Base-by-base conservation (phyloP, 257 asterid genomes). In the Euphrasia confusa region DNA sequence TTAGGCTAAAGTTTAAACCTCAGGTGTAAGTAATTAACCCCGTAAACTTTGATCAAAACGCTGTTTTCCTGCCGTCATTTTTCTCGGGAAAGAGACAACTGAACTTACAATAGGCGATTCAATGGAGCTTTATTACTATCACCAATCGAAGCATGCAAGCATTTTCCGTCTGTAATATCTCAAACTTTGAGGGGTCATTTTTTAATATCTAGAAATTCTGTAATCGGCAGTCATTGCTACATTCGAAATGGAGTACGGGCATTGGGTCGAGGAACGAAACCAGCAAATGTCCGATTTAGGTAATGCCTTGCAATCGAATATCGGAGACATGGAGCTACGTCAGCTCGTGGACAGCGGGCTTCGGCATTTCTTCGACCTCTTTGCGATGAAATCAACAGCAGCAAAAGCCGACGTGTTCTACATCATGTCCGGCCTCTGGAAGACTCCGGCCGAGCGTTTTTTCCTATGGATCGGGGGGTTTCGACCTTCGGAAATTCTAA, bases 401-500 rank as follows among this genome's bases (percentile, higher is more conserved):
- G 96, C 97, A 27, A 86, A 76, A 63, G 74, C 78, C 24, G 97
- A 92, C 54, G 97, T 87, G 14, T 85, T 87, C 75, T 89, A 84
- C 67, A 74, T 89, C 18, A 80, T 92, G 80, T 81, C 89, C 2
- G 99, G 99, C 42, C 76, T 77, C 80, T 89, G 97, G 99, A 89
- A 75, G 44, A 86, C 99, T 8, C 66, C 95, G 6, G 95, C 87
- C 12, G 99, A 89, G 54, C 92, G 95, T 5, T 86, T 92, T 50
- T 92, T 86, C 84, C 75, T 84, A 63, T 88, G 98, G 98, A 92
- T 92, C 1, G 99, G 94, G 13, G 99, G 96, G 7, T 87, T 89
- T 63, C 84, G 96, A 7, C 99, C 97, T 30, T 86, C 99, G 1
- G 94, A 86, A 52, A 86, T 89, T 71, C 78, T 92, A 57, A 83